Evolutionary conservation across 768 basidiomycete species (phyloP).

Genomic region (Holtermannia corniformis): DNA sequence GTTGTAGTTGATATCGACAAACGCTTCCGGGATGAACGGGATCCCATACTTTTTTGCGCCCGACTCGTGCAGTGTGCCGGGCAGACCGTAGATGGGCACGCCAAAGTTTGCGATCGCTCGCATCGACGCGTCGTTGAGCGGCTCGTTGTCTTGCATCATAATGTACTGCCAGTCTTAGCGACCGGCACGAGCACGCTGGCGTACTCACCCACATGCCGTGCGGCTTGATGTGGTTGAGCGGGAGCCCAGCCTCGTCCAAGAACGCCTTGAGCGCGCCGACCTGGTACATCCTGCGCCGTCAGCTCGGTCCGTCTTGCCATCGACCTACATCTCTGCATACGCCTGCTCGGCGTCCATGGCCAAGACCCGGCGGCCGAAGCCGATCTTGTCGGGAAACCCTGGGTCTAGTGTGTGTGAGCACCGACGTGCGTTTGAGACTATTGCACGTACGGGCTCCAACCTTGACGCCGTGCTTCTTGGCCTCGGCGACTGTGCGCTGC

Average conservation of each 20-base stretch:
- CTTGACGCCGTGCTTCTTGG: constrained; percentile 51
- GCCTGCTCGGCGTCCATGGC: constrained; percentile 46
- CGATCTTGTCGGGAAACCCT: constrained; percentile 55
- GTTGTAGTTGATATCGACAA: constrained; percentile 52
- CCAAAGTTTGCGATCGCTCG: constrained; percentile 51
- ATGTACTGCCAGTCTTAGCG: constrained; percentile 52
- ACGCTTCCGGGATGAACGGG: constrained; percentile 54
- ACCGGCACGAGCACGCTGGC: constrained; percentile 40
- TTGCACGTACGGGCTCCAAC: constrained; percentile 50
- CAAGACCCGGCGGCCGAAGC: constrained; percentile 61
- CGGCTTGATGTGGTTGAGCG: constrained; percentile 48
- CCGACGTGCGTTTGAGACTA: background rate
- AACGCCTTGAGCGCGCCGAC: constrained; percentile 58
- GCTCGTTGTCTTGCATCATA: constrained; percentile 51
- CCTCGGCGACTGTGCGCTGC: constrained; percentile 53
- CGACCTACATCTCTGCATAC: constrained; percentile 41
- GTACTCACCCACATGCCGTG: constrained; percentile 42
- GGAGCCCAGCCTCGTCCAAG: constrained; percentile 49
- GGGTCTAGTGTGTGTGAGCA: constrained; percentile 42
- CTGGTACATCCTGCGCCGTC: constrained; percentile 55
- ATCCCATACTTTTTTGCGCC: constrained; percentile 52
- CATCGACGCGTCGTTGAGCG: constrained; percentile 52
- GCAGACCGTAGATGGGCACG: constrained; percentile 53
- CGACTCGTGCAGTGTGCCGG: constrained; percentile 55
- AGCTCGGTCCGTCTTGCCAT: background rate